phyloP scores from a whole-genome alignment of 2,329 filamentous ascomycete genomes.

The Diplodia scrobiculata region DNA sequence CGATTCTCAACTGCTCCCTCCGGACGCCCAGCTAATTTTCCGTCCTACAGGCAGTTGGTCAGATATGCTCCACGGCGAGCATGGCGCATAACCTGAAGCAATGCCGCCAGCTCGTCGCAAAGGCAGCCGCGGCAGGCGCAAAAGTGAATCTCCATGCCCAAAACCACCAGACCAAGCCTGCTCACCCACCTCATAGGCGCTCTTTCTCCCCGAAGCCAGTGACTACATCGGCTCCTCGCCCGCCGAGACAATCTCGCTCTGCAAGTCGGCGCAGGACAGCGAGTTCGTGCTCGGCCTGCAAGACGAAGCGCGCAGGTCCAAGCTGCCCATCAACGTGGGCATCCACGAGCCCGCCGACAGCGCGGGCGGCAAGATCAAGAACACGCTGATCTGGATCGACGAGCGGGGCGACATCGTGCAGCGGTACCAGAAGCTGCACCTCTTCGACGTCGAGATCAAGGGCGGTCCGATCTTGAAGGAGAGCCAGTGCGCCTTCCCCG shows the following conservation, averaged over 20 bases:
- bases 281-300: conserved; percentile 77
- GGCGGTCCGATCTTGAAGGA: conserved; percentile 63
- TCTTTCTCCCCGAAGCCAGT: conserved; percentile 89
- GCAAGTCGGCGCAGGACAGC: conserved; percentile 64
- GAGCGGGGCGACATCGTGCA: conserved; percentile 60
- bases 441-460: conserved; percentile 73
- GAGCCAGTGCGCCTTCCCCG: conserved; percentile 49
- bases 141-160: conserved; percentile 57
- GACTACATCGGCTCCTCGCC: conserved; percentile 80
- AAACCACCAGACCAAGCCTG: not conserved
- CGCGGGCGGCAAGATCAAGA: conserved; percentile 55
- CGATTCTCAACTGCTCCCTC: not conserved
- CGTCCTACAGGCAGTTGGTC: conserved; percentile 71
- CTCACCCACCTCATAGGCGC: conserved; percentile 53
- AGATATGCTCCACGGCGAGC: conserved; percentile 81
- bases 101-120: conserved; percentile 70
- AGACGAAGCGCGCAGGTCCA: conserved; percentile 63
- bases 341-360: conserved; percentile 71
- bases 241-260: conserved; percentile 70
- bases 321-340: conserved; percentile 78
- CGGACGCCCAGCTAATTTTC: not conserved
- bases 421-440: conserved; percentile 83
- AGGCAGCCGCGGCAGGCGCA: conserved; percentile 74
- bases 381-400: conserved; percentile 69
- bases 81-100: conserved; percentile 78